Percentiles rank a stretch among this genome's conserved stretches.
phyloP scores from a whole-genome alignment of 2,329 filamentous ascomycete species.

The Akanthomyces lecanii region DNA sequence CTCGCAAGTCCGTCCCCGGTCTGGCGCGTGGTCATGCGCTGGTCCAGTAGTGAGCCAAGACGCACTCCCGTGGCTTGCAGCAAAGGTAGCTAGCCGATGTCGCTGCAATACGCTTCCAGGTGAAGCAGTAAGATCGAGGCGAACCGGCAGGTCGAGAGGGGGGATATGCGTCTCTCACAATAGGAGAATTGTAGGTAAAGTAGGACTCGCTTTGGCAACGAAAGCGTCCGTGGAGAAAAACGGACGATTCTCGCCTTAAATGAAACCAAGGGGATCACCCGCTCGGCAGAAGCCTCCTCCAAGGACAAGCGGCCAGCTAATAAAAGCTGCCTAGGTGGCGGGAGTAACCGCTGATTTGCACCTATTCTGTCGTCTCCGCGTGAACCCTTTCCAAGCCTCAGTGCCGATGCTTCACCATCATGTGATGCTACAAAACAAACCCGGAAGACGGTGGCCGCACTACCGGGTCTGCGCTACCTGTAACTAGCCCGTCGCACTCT shows the following conservation, averaged over 20 bases:
- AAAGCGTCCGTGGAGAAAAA: neutral
- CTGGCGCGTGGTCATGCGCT: conserved; percentile 10
- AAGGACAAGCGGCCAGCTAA: neutral
- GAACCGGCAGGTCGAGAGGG: neutral
- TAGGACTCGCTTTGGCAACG: neutral
- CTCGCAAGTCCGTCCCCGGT: neutral
- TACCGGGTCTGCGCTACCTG: neutral
- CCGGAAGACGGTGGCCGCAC: neutral
- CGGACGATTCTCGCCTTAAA: neutral
- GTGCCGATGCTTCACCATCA: neutral
- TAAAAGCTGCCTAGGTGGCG: neutral
- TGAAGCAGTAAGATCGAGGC: neutral
- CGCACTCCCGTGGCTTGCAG: neutral
- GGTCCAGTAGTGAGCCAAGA: neutral
- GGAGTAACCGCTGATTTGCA: conserved; percentile 9
- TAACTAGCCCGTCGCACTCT: neutral
- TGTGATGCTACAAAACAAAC: conserved; percentile 4
- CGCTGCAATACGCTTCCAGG: neutral
- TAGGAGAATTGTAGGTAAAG: neutral
- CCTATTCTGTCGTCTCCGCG: neutral
- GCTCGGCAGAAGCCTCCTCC: neutral
- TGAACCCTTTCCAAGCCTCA: neutral
- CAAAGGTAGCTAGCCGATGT: conserved; percentile 1
- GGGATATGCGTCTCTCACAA: neutral
- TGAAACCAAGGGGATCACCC: neutral